Evolutionary conservation across 2,329 filamentous ascomycete genomes (phyloP), one percentile per base, ranked within the genome.

Genomic region (Hymenoscyphus occultus): DNA sequence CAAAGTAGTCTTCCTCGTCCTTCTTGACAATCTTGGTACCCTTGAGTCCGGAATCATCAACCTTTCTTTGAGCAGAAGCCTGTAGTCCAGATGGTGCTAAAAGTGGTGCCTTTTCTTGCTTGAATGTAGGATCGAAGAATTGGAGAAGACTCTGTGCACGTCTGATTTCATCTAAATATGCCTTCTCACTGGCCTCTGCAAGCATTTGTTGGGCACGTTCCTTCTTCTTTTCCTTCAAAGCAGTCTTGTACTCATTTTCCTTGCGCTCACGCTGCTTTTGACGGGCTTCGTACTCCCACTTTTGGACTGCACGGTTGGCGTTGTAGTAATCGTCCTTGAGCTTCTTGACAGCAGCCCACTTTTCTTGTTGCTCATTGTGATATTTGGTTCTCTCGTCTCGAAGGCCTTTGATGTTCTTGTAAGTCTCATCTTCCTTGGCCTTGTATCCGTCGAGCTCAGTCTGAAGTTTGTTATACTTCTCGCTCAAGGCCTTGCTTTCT

Each of bases 121-220:
- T 80, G 65, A 86, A 83, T 16, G 81, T 85, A 1, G 94, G 94
- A 78, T 98, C 93, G 71, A 98, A 94, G 84, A 94, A 94, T 71
- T 89, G 88, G 72, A 98, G 91, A 57, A 99, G 84, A 76, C 88
- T 90, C 80, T 95, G 91, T 68, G 92, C 91, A 62, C 90, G 90
- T 73, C 93, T 86, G 75, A 99, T 97, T 81, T 99, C 93, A 73
- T 97, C 92, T 58, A 92, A 84, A 82, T 92, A 99, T 61, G 95
- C 95, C 16, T 90, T 93, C 73, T 92, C 89, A 76, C 88, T 91
- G 72, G 92, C 92, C 75, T 94, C 90, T 74, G 89, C 88, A 51
- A 96, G 87, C 78, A 91, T 84, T 77, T 88, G 85, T 79, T 91
- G 85, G 63, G 91, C 92, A 61, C 87, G 84, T 76, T 90, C 88